These are phyloP conservation scores for Fusarium sp. DNA, from an alignment of 2,329 filamentous ascomycete genomes.

Conservation along the genomic window DNA sequence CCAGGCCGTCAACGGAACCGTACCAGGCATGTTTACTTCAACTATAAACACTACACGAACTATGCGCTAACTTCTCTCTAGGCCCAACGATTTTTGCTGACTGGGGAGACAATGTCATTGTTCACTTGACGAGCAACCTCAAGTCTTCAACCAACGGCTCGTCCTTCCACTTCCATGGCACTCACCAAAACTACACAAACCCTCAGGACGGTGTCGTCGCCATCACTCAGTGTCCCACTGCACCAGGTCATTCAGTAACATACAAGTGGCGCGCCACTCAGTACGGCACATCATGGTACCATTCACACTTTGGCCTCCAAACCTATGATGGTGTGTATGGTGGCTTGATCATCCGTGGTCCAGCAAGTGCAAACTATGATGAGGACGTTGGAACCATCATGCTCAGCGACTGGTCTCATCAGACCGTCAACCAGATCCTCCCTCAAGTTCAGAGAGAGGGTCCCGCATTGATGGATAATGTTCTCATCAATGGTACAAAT, in stretches of 20 bases:
- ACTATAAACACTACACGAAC: background rate
- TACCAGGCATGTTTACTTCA: constrained; percentile 60
- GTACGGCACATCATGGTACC: constrained; percentile 73
- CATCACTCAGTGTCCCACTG: constrained; percentile 66
- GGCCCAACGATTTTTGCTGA: constrained; percentile 69
- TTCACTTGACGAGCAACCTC: constrained; percentile 68
- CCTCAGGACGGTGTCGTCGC: constrained; percentile 70
- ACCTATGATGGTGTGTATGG: constrained; percentile 71
- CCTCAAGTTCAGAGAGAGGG: constrained; percentile 32
- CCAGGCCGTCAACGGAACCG: constrained; percentile 69
- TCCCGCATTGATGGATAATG: constrained; percentile 58
- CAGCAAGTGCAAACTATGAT: constrained; percentile 72
- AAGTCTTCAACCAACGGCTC: constrained; percentile 66
- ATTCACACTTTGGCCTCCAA: constrained; percentile 70
- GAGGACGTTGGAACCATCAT: constrained; percentile 73
- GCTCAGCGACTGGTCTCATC: constrained; percentile 72
- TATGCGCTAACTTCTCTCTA: constrained; percentile 8
- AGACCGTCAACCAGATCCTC: constrained; percentile 57
- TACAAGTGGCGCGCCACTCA: constrained; percentile 72
- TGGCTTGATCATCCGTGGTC: constrained; percentile 73
- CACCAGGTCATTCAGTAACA: constrained; percentile 66
- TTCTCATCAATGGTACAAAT: constrained; percentile 62
- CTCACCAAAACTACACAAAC: constrained; percentile 69
- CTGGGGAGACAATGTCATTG: constrained; percentile 64
- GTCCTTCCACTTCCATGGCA: constrained; percentile 74